Base-by-base conservation (phyloP, 495 filamentous ascomycete genomes). In the Xylaria scruposa region DNA sequence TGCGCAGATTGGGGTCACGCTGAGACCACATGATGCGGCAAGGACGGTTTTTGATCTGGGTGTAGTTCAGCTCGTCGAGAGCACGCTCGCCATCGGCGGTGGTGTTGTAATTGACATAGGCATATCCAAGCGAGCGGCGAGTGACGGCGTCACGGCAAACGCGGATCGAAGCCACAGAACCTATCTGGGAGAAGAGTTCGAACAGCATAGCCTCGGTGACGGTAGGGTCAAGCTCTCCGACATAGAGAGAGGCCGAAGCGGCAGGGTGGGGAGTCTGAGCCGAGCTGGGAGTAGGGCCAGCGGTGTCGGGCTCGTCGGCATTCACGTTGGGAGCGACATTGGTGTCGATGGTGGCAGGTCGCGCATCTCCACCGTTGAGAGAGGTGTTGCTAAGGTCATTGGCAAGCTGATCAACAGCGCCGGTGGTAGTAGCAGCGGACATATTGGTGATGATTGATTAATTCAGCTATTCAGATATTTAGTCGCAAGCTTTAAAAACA, bases 11-110 rank as follows among this genome's bases (percentile, higher is more conserved):
- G 74, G 96, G 96, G 84, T 99, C 96, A 84, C 96, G 96, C 88
- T 99, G 96, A 71, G 97, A 98, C 96, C 96, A 99, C 96, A 99
- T 99, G 88, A 99, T 99, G 83, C 96, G 96, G 91, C 97, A 98
- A 44, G 96, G 95, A 81, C 93, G 94, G 77, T 94, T 94, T 90
- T 98, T 98, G 88, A 99, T 98, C 74, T 97, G 86, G 71, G 97
- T 99, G 87, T 99, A 99, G 90, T 99, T 99, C 72, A 99, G 90
- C 84, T 99, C 96, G 85, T 99, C 96, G 62, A 99, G 90, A 72
- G 96, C 96, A 82, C 95, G 95, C 88, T 99, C 96, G 77, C 96
- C 96, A 81, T 99, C 97, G 71, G 89, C 83, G 46, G 94, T 94
- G 84, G 93, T 97, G 86, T 98, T 99, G 90, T 98, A 99, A 88